Percentiles rank a stretch among this genome's conserved stretches.
Evolutionary conservation across 2,329 filamentous ascomycete genomes (phyloP).

Genomic region (Fusarium annulatum): DNA sequence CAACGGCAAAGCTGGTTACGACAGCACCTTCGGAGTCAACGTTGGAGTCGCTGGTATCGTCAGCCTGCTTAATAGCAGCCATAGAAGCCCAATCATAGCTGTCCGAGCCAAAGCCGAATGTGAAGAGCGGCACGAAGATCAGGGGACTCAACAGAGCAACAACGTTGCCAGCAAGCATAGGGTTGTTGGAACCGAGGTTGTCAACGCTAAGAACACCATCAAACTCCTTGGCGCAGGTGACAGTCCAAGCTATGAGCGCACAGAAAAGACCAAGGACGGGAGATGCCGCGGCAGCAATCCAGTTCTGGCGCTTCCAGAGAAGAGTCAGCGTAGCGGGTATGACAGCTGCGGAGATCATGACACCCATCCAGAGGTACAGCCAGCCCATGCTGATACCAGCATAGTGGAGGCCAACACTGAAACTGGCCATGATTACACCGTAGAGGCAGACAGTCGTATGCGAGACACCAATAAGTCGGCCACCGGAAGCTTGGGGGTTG

Average conservation of each 20-base stretch:
- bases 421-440: constrained; percentile 79
- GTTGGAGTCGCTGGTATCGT: constrained; percentile 77
- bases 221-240: constrained; percentile 73
- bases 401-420: constrained; percentile 80
- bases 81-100: constrained; percentile 91
- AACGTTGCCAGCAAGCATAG: constrained; percentile 90
- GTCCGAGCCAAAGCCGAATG: constrained; percentile 66
- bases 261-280: constrained; percentile 75
- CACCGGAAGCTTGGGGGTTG: constrained; percentile 80
- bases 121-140: constrained; percentile 80
- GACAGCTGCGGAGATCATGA: constrained; percentile 87
- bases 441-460: constrained; percentile 77
- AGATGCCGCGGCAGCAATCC: constrained; percentile 74
- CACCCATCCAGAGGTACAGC: constrained; percentile 90
- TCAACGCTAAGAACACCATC: constrained; percentile 76
- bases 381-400: constrained; percentile 88
- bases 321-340: constrained; percentile 84
- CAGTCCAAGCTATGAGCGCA: constrained; percentile 79
- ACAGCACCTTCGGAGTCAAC: constrained; percentile 48
- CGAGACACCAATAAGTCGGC: constrained; percentile 83
- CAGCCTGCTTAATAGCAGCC: constrained; percentile 79
- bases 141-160: constrained; percentile 81
- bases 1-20: constrained; percentile 13
- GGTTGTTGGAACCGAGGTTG: constrained; percentile 83
- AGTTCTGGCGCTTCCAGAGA: constrained; percentile 83